Percentiles rank a stretch among this genome's conserved stretches.
Evolutionary conservation across 75 land plant genomes (phyloP).

Genomic region (Isoetes taiwanensis): DNA sequence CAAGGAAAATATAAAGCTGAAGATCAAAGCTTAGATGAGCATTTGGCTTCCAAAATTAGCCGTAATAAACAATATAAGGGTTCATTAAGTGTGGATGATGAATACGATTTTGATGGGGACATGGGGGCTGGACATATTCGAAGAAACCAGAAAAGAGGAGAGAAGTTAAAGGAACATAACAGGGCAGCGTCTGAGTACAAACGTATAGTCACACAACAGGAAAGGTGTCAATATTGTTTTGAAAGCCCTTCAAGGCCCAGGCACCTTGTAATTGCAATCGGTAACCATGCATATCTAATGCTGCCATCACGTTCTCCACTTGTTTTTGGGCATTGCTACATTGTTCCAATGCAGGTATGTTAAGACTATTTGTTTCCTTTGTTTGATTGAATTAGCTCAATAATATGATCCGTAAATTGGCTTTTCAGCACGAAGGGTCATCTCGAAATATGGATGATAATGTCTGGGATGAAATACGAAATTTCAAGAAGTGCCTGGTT

Average conservation of each 20-base stretch:
- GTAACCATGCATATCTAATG: slow-evolving; percentile 66
- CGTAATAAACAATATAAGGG: slow-evolving; percentile 45
- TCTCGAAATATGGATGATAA: slow-evolving; percentile 69
- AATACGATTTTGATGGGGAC: slow-evolving; percentile 71
- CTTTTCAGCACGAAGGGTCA: slow-evolving; percentile 70
- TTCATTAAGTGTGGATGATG: slow-evolving; percentile 59
- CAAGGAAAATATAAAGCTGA: too few relatives aligned
- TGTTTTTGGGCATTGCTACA: slow-evolving; percentile 78
- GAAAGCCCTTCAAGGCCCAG: slow-evolving; percentile 74
- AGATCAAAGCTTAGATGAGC: slow-evolving; percentile 38
- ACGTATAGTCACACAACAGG: slow-evolving; percentile 62
- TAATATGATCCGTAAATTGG: too few relatives aligned
- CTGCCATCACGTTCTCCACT: slow-evolving; percentile 68
- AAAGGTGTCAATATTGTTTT: slow-evolving; percentile 84
- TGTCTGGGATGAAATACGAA: slow-evolving; percentile 91
- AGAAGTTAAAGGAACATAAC: slow-evolving; percentile 6
- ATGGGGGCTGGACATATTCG: slow-evolving; percentile 29
- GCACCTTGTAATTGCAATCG: slow-evolving; percentile 75
- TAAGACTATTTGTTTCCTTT: too few relatives aligned
- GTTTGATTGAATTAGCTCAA: too few relatives aligned
- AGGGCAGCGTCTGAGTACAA: slow-evolving; percentile 9
- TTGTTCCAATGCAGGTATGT: slow-evolving; percentile 76
- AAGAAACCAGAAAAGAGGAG: slow-evolving; percentile 26
- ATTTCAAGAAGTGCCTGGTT: slow-evolving; percentile 91
- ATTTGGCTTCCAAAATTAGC: slow-evolving; percentile 50